Conservation (phyloP, 2,329 filamentous ascomycete genomes). For the Penicillium sp. region DNA sequence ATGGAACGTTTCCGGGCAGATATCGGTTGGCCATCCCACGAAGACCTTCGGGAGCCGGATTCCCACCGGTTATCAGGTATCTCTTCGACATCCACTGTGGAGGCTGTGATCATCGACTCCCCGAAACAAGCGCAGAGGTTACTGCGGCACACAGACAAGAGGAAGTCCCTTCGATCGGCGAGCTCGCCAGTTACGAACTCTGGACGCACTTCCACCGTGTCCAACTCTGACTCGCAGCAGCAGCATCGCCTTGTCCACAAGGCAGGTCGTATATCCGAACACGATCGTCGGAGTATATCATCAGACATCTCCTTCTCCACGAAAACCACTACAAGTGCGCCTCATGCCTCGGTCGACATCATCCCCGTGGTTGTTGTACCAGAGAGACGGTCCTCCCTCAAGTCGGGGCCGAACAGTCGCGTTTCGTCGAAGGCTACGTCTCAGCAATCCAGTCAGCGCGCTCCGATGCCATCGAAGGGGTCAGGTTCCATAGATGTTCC, state of each 20-base stretch:
- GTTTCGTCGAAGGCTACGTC: slow-evolving; percentile 45
- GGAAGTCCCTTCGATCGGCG: slow-evolving; percentile 54
- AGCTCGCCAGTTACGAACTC: slow-evolving; percentile 51
- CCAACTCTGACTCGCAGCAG: slow-evolving; percentile 50
- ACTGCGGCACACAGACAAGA: slow-evolving; percentile 60
- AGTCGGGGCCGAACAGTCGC: slow-evolving; percentile 41
- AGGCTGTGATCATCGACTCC: slow-evolving; percentile 59
- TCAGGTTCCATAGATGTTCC: slow-evolving; percentile 38
- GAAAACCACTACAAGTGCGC: slow-evolving; percentile 34
- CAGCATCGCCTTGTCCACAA: slow-evolving; percentile 58
- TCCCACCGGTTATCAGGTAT: slow-evolving; percentile 52
- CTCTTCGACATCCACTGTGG: slow-evolving; percentile 59
- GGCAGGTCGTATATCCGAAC: slow-evolving; percentile 53
- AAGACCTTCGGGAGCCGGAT: slow-evolving; percentile 35
- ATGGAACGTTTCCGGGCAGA: slow-evolving; percentile 55
- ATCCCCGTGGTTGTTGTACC: slow-evolving; percentile 55
- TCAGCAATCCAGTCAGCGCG: slow-evolving; percentile 41
- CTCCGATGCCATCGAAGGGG: slow-evolving; percentile 40
- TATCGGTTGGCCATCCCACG: slow-evolving; percentile 54
- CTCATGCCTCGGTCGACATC: slow-evolving; percentile 41
- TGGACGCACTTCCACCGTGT: slow-evolving; percentile 50
- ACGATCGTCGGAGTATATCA: slow-evolving; percentile 48
- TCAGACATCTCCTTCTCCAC: slow-evolving; percentile 47
- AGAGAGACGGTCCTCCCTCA: slow-evolving; percentile 50
- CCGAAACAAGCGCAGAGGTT: slow-evolving; percentile 51